Evolutionary conservation across 1,284 basidiomycete genomes (phyloP), one percentile per base, ranked within the genome.

Genomic region (Rhodotorula sp.): DNA sequence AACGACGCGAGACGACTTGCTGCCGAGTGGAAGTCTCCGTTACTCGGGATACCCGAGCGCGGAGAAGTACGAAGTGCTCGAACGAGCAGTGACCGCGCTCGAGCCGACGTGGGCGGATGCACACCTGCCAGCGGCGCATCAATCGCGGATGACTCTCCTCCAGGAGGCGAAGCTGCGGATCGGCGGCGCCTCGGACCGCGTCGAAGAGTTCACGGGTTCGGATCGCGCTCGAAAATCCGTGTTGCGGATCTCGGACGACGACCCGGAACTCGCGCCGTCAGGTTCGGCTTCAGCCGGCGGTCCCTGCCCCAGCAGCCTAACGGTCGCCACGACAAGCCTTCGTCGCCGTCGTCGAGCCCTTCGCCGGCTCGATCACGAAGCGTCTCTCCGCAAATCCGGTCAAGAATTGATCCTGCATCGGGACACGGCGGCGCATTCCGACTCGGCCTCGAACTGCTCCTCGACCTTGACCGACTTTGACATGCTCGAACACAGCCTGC

Each of bases 51-150:
- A 64, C 26, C 51, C 74, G 22, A 71, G 71, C 37, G 55, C 68
- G 15, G 62, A 69, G 22, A 62, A 37, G 12, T 77, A 77, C 64
- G 72, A 74, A 44, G 62, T 63, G 48, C 51, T 77, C 37, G 57
- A 66, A 17, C 51, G 45, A 6, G 55, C 46, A 17, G 68, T 69
- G 7, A 48, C 59, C 6, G 56, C 62, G 17, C 60, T 75, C 18
- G 60, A 69, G 10, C 67, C 71, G 4, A 63, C 49, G 4, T 77
- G 76, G 76, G 71, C 66, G 26, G 73, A 76, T 45, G 73, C 72
- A 20, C 24, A 57, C 14, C 33, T 22, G 18, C 33, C 22, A 10
- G 24, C 22, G 18, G 22, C 49, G 22, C 49, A 18, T 55, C n/a
- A 18, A 18, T 18, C 26, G 18, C 54, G 54, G 8, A 26, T 29